Evolutionary conservation across 176 grass and related monocot genomes (phyloP), one percentile per base, ranked within the genome.

Genomic region (Zoysia japonica): DNA sequence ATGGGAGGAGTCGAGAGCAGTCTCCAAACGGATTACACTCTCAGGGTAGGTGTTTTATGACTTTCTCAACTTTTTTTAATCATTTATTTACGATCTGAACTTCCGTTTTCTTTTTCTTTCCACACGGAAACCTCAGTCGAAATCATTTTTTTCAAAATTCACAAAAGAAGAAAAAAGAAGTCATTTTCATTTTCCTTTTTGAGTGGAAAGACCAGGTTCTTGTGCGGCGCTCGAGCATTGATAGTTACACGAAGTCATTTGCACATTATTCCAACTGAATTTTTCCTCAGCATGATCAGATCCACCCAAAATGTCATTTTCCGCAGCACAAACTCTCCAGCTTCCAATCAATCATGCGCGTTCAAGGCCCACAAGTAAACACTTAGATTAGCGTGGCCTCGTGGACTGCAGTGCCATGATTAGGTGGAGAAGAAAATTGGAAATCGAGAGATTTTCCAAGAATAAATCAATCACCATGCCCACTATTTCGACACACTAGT

Each of bases 11-110:
- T 93, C 2, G 51, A 86, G 73, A 99, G 90, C 90, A 99, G 92
- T 36, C 96, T 99, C 38, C 96, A 95, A 85, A 99, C 96, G 19
- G 96, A 99, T 38, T 99, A 99, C 76, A 99, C 96, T 12, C 92
- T 99, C 51, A 89, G 86, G 88, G 96, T 99, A 89, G n/a, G 62
- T 52, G 52, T 28, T 17, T 39, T 72, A 61, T 41, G 2, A 4
- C 39, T 86, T 37, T 67, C 7, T 16, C 0, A 55, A 11, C 28
- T 28, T 28, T 41, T 64, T 1, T 37, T 3, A 1, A 3, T 17
- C 5, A 43, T 11, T 13, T 11, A 5, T 28, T 66, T 41, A 66
- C 28, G 28, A 19, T 44, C 7, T 80, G 55, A 64, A 46, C 65
- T 47, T 28, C 41, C 28, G 28, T 28, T 28, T 28, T 28, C 28